These are phyloP conservation scores for Wickerhamiella azymoides DNA, from an alignment of 805 yeast species.

Conservation along the genomic window DNA sequence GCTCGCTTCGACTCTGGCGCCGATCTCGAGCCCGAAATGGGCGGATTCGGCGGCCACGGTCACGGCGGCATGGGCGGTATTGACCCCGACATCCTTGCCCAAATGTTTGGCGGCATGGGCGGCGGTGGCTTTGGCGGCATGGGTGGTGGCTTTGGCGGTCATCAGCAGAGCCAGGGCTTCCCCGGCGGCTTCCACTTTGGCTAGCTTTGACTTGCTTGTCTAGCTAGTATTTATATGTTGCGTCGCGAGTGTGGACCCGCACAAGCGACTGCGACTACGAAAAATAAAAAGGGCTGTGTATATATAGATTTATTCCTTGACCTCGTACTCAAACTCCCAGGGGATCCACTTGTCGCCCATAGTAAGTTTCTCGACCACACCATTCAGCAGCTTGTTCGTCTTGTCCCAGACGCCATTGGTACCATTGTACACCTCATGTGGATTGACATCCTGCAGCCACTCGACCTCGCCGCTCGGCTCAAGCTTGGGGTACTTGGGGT, in stretches of 20 bases:
- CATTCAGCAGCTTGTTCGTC: constrained; percentile 18
- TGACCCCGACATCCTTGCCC: constrained; percentile 26
- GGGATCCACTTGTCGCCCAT: constrained; percentile 10
- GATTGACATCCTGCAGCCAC: constrained; percentile 37
- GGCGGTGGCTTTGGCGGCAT: constrained; percentile 13
- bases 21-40: constrained; percentile 50
- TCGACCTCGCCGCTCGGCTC: constrained; percentile 9
- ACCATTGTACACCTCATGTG: constrained; percentile 38
- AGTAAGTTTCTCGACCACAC: constrained; percentile 16
- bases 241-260: too few relatives aligned
- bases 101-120: constrained; percentile 28
- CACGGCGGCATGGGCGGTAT: constrained; percentile 42
- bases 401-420: constrained; percentile 25
- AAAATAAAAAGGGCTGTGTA: too few relatives aligned
- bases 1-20: constrained; percentile 80
- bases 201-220: constrained; percentile 9
- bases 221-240: background rate
- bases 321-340: constrained; percentile 17
- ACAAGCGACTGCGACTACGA: too few relatives aligned
- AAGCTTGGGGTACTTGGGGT: constrained; percentile 19
- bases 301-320: background rate
- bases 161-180: background rate
- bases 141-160: constrained; percentile 14
- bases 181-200: constrained; percentile 15
- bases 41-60: constrained; percentile 48